These are phyloP conservation scores for Funneliformis geosporum DNA, from an alignment of 192 early-diverging fungal genomes.

Conservation along the genomic window DNA sequence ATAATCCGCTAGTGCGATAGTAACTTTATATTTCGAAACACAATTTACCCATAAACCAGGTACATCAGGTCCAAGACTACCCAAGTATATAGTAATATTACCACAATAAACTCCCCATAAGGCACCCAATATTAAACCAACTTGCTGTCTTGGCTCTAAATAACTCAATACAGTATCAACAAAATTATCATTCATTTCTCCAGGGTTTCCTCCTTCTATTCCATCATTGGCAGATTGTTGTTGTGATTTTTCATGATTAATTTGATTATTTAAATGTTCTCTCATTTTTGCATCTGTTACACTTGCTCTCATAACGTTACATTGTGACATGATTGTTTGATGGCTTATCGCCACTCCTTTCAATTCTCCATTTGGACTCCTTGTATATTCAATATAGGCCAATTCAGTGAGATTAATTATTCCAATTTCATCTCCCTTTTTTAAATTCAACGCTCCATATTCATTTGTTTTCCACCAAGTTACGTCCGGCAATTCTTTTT, in stretches of 20 bases:
- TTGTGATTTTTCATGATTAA: neutral
- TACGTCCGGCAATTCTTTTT: constrained; percentile 68
- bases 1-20: constrained; percentile 72
- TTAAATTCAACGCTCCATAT: constrained; percentile 64
- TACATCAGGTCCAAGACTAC: constrained; percentile 59
- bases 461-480: constrained; percentile 85
- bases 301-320: constrained; percentile 46
- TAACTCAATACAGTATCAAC: constrained; percentile 64
- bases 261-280: neutral
- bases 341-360: constrained; percentile 84
- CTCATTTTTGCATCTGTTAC: neutral
- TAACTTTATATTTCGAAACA: constrained; percentile 66
- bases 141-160: constrained; percentile 81
- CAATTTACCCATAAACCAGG: constrained; percentile 72
- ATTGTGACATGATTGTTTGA: constrained; percentile 72
- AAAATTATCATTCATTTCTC: constrained; percentile 22
- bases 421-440: constrained; percentile 58
- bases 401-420: constrained; percentile 58
- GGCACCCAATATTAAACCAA: constrained; percentile 69
- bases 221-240: neutral
- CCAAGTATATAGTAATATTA: constrained; percentile 65
- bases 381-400: constrained; percentile 86
- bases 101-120: constrained; percentile 73
- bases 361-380: constrained; percentile 77
- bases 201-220: constrained; percentile 34